Conservation (phyloP, 345 rosid genomes). For the Bruguiera gymnorhiza region DNA sequence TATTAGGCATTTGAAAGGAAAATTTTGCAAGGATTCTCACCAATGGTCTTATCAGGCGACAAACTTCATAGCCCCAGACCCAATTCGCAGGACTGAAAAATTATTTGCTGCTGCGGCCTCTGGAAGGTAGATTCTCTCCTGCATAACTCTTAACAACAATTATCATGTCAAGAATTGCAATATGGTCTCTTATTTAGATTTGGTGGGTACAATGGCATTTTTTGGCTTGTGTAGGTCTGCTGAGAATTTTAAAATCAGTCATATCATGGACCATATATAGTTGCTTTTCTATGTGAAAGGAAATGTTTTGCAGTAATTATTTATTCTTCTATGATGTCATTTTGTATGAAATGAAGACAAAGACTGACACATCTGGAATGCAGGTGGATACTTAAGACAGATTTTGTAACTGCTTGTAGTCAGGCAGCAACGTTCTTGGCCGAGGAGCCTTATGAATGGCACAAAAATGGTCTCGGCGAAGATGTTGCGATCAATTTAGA, state of each 20-base stretch:
- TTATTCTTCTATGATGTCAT: too few species aligned
- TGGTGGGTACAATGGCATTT: neutral
- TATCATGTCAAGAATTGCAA: neutral
- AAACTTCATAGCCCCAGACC: constrained; percentile 66
- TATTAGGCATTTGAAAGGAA: constrained; percentile 64
- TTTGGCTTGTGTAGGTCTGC: neutral
- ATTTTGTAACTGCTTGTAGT: constrained; percentile 63
- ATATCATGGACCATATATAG: neutral
- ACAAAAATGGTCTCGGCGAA: constrained; percentile 59
- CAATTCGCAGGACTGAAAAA: constrained; percentile 82
- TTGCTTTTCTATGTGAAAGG: neutral
- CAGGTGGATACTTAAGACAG: constrained; percentile 94
- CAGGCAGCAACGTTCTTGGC: constrained; percentile 70
- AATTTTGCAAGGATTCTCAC: constrained; percentile 80
- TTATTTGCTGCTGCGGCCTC: constrained; percentile 43
- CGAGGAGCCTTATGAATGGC: constrained; percentile 88
- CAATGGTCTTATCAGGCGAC: constrained; percentile 98
- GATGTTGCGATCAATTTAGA: constrained; percentile 80
- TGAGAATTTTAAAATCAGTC: neutral
- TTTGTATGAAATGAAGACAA: neutral
- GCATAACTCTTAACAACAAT: constrained; percentile 9
- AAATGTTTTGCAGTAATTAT: too few species aligned
- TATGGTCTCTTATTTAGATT: neutral
- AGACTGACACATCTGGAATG: constrained; percentile 17
- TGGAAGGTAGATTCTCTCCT: constrained; percentile 30